These are phyloP conservation scores for Coprinellus micaceus DNA, from an alignment of 768 basidiomycete species.

Conservation along the genomic window DNA sequence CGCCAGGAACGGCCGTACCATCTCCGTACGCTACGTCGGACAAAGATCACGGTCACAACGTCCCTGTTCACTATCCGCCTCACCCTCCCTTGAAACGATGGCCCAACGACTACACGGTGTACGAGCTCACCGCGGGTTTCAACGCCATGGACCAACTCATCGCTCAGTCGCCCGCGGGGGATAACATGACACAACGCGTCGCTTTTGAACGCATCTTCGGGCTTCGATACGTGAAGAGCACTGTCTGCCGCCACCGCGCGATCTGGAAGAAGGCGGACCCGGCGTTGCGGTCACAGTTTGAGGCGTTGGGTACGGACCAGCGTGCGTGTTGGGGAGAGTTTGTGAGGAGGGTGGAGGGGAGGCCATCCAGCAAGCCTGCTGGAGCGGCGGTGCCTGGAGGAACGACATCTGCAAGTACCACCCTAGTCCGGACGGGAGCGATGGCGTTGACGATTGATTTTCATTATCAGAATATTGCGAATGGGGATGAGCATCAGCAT, in stretches of 20 bases:
- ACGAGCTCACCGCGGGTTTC: constrained; percentile 61
- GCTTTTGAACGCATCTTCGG: constrained; percentile 72
- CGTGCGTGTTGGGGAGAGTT: constrained; percentile 68
- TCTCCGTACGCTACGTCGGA: constrained; percentile 16
- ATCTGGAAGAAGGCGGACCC: constrained; percentile 59
- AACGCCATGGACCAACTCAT: constrained; percentile 44
- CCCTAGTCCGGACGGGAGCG: background rate
- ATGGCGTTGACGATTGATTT: constrained; percentile 4
- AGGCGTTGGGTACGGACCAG: constrained; percentile 52
- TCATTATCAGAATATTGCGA: background rate
- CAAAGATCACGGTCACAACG: constrained; percentile 14
- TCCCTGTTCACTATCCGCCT: constrained; percentile 23
- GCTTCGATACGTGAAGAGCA: constrained; percentile 69
- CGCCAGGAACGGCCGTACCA: constrained; percentile 10
- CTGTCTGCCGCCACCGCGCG: constrained; percentile 67
- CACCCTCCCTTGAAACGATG: constrained; percentile 68
- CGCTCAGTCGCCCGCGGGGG: constrained; percentile 31
- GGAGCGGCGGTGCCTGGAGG: background rate
- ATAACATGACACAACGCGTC: constrained; percentile 55
- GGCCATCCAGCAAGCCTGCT: constrained; percentile 24
- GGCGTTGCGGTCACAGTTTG: constrained; percentile 46
- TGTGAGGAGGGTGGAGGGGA: constrained; percentile 57
- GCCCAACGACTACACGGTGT: constrained; percentile 75
- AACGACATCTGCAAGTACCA: constrained; percentile 4
- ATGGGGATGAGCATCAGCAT: background rate